Evolutionary conservation across 441 rosid species (phyloP), one percentile per base, ranked within the genome.

Genomic region (Gossypium schwendimanii): DNA sequence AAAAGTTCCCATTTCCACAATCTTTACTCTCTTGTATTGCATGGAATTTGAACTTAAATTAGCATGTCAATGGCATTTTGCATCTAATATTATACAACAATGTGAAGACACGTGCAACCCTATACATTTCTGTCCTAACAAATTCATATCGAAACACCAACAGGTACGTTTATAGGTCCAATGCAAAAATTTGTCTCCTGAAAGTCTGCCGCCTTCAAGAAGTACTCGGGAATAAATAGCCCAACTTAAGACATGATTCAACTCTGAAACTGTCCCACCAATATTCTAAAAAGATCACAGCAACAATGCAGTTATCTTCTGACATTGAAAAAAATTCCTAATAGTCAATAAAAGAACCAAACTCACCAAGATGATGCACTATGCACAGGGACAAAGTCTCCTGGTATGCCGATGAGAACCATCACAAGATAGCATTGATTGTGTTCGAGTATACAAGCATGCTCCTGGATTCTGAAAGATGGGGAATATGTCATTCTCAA

Each of bases 351-450:
- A 45, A 70, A 12, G 60, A 73, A 26, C 28, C 41, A 41, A 69
- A 78, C 81, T 76, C 69, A 88, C 91, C 71, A 59, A 53, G 7
- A 17, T 15, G 64, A 20, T 55, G 70, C 64, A 73, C 78, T 83
- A 92, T n/a, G 97, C 94, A 80, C 98, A 90, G 11, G 97, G 97
- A 77, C 97, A 92, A 71, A 92, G 94, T 82, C 97, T 86, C 87
- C 86, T 78, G 36, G 97, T 94, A 74, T 91, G 84, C 74, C 45
- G 86, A 80, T 91, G 93, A 0, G 93, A 89, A 71, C 99, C 97
- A 57, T 89, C 97, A 78, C 99, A 92, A 21, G 99, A 88, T 60
- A 92, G 86, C 84, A 89, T 69, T 10, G 99, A 85, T 66, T 89
- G 88, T 20, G 87, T 85, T 73, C 79, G 84, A n/a, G 93, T 87